Evolutionary conservation across 176 grass and related monocot species (phyloP).

Genomic region (Carex pumila): DNA sequence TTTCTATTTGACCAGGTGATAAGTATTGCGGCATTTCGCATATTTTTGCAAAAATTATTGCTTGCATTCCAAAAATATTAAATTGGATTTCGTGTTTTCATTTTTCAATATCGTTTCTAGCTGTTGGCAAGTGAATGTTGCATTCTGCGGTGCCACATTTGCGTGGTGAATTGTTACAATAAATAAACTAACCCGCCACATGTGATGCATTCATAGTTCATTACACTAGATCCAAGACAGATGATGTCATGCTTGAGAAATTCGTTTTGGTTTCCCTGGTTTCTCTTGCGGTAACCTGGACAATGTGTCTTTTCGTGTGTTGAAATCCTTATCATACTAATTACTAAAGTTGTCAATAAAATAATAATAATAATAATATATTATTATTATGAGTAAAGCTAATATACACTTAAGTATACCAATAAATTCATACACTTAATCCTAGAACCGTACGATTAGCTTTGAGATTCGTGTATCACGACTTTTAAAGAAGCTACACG

Average conservation of each 20-base stretch:
- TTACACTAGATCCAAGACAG: neutral
- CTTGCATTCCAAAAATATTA: too few relatives aligned
- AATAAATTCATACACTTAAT: too few relatives aligned
- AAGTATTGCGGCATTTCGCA: neutral
- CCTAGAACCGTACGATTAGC: too few relatives aligned
- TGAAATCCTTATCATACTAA: too few relatives aligned
- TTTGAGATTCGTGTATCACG: too few relatives aligned
- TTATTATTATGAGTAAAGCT: too few relatives aligned
- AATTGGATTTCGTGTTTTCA: neutral
- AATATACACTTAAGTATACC: too few relatives aligned
- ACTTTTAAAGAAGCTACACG: too few relatives aligned
- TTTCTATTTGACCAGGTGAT: neutral
- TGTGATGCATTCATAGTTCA: neutral
- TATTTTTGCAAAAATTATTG: too few relatives aligned
- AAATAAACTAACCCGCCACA: neutral
- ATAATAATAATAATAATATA: too few relatives aligned
- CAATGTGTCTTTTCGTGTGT: neutral
- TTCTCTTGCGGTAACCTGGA: neutral
- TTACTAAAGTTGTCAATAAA: too few relatives aligned
- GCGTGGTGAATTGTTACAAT: neutral
- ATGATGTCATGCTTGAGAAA: conserved; percentile 15
- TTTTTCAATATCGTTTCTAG: neutral
- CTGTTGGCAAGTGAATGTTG: too few relatives aligned
- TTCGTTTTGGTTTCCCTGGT: neutral
- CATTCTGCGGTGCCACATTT: neutral